Evolutionary conservation across 192 early-diverging fungal species (phyloP).

Genomic region (Kappamyces sp.): DNA sequence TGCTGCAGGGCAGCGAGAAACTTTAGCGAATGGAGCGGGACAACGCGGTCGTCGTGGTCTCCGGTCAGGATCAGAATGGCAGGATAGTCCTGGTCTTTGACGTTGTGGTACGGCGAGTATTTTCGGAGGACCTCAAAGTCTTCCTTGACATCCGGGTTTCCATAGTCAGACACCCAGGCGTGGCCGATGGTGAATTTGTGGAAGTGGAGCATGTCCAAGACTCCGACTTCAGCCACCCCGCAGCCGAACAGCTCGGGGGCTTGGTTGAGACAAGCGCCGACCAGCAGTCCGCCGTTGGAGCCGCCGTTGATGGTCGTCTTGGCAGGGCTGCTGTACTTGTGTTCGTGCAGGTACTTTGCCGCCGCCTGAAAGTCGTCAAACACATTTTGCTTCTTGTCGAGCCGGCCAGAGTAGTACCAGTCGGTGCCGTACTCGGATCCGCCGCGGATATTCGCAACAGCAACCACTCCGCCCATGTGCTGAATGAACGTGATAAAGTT

Average conservation of each 20-base stretch:
- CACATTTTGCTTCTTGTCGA: constrained; percentile 64
- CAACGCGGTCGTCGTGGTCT: constrained; percentile 67
- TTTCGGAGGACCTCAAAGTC: constrained; percentile 57
- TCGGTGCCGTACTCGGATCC: constrained; percentile 57
- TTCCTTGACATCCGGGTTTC: constrained; percentile 57
- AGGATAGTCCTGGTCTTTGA: constrained; percentile 49
- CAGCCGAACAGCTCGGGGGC: constrained; percentile 66
- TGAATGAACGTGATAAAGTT: constrained; percentile 43
- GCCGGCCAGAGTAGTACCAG: constrained; percentile 47
- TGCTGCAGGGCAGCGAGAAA: constrained; percentile 57
- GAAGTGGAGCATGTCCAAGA: constrained; percentile 67
- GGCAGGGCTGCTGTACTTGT: constrained; percentile 49
- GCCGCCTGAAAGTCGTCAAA: constrained; percentile 73
- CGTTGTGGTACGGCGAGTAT: constrained; percentile 67
- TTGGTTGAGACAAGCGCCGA: constrained; percentile 66
- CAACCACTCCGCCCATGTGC: constrained; percentile 52
- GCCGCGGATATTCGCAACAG: constrained; percentile 64
- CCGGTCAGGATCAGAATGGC: constrained; percentile 55
- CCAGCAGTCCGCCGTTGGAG: constrained; percentile 67
- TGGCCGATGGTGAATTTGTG: constrained; percentile 75
- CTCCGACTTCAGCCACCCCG: constrained; percentile 61
- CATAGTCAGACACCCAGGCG: constrained; percentile 64
- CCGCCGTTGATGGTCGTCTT: constrained; percentile 59
- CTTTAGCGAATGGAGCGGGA: constrained; percentile 65
- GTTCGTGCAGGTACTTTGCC: constrained; percentile 51